These are phyloP conservation scores for Phlebiopsis flavidoalba DNA, from an alignment of 768 basidiomycete species.

Conservation along the genomic window DNA sequence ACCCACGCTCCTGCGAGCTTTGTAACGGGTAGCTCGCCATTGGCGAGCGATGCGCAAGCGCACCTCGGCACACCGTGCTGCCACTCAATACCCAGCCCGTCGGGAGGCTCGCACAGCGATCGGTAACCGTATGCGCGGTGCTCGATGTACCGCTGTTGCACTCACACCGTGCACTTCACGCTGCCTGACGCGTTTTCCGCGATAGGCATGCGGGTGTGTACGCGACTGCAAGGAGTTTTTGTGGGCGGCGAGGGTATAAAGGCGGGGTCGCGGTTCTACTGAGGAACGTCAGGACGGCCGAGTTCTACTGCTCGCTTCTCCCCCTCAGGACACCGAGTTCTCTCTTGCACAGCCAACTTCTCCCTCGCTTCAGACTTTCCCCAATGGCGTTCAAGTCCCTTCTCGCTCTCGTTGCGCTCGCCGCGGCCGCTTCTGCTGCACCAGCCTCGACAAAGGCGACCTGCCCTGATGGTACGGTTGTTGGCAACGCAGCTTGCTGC, in stretches of 20 bases:
- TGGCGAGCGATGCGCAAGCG: neutral
- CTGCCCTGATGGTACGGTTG: slow-evolving; percentile 12
- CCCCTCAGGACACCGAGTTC: too few relatives aligned
- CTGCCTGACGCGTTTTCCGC: neutral
- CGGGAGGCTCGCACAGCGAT: neutral
- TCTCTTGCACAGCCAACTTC: neutral
- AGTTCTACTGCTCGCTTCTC: neutral
- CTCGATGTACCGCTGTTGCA: neutral
- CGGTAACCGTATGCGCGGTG: neutral
- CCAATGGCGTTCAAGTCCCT: slow-evolving; percentile 14
- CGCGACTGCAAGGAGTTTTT: too few relatives aligned
- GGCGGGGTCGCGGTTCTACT: too few relatives aligned
- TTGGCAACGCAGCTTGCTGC: slow-evolving; percentile 12
- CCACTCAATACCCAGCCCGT: neutral
- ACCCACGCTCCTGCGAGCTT: neutral
- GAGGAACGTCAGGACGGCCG: neutral
- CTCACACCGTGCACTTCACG: neutral
- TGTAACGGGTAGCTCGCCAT: neutral
- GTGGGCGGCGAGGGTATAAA: neutral
- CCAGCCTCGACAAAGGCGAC: neutral
- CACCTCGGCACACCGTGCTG: neutral
- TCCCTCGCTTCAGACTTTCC: slow-evolving; percentile 9
- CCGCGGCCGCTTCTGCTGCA: slow-evolving; percentile 4
- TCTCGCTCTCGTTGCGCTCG: slow-evolving; percentile 11
- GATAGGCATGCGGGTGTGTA: neutral